Base-by-base conservation (phyloP, 768 basidiomycete species). In the button mushroom (Agaricus bisporus) region DNA sequence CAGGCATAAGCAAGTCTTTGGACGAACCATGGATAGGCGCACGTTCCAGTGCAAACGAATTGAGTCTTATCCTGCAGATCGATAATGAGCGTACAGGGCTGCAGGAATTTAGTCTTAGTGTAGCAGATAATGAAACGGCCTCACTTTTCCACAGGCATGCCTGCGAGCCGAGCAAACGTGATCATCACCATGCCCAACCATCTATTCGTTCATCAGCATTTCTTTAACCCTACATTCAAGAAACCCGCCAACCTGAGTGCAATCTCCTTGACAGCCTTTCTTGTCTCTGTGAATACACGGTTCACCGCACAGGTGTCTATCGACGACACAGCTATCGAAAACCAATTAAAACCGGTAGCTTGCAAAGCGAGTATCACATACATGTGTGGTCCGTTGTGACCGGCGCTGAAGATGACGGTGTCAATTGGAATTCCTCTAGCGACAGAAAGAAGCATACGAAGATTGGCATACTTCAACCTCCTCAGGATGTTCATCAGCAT, bases 301-400 rank as follows among this genome's bases (percentile, higher is more conserved):
- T 45, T 75, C 68, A 8, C 82, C 84, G 43, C 83, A 85, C 2
- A 83, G 56, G 64, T 86, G 77, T 25, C 66, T 60, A 26, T 71
- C 74, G 1, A 76, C 70, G 28, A 73, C 65, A 56, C 83, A 85
- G 52, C 84, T 85, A 49, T n/a, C 43, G 36, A 10, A 14, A 5
- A 29, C 32, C 49, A 8, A 17, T 37, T 56, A 7, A 4, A 14
- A 43, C 26, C 10, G 26, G 1, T 51, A 4, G 15, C 41, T 44
- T 10, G 5, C 43, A 44, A 28, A 44, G 22, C 17, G 47, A 28
- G 48, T 28, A 3, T 25, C 10, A 59, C 75, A 47, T 62, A 82
- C 83, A 81, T 71, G 57, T 84, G 82, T 9, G 66, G 68, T 12
- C 79, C 80, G 18, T 73, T 62, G 55, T 85, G 82, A 0, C 83